Conservation (phyloP, 805 yeast genomes). For the Henningerozyma blattae region DNA sequence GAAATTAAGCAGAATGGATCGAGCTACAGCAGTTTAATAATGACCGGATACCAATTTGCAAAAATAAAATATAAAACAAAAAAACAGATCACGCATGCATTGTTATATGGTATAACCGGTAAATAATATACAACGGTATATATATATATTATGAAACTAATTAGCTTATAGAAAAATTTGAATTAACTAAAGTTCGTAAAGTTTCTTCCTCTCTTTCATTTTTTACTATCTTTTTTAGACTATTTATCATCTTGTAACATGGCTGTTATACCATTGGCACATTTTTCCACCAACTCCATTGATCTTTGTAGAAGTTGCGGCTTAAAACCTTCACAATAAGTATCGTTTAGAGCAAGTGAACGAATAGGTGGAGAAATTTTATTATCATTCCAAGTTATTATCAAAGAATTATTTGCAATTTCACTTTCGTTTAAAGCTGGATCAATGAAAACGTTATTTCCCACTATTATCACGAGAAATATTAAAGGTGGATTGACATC, state of each 20-base stretch:
- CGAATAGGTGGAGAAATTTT: slow-evolving; percentile 61
- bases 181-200: no score
- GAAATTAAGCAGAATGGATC: slow-evolving; percentile 50
- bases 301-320: slow-evolving; percentile 38
- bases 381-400: slow-evolving; percentile 61
- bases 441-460: slow-evolving; percentile 55
- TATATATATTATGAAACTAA: no score
- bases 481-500: slow-evolving; percentile 49
- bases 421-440: slow-evolving; percentile 85
- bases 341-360: slow-evolving; percentile 46
- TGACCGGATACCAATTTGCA: not conserved
- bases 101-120: no score
- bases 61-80: no score
- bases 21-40: slow-evolving; percentile 14
- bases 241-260: not conserved
- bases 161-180: no score
- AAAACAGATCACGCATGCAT: no score
- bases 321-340: slow-evolving; percentile 42
- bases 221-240: no score
- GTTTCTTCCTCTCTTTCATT: no score
- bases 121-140: no score
- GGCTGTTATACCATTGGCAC: slow-evolving; percentile 37
- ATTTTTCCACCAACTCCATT: slow-evolving; percentile 41
- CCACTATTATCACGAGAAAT: slow-evolving; percentile 67
- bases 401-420: slow-evolving; percentile 74